Base-by-base conservation (phyloP, 2,329 filamentous ascomycete species). In the Fusarium bactridioides region DNA sequence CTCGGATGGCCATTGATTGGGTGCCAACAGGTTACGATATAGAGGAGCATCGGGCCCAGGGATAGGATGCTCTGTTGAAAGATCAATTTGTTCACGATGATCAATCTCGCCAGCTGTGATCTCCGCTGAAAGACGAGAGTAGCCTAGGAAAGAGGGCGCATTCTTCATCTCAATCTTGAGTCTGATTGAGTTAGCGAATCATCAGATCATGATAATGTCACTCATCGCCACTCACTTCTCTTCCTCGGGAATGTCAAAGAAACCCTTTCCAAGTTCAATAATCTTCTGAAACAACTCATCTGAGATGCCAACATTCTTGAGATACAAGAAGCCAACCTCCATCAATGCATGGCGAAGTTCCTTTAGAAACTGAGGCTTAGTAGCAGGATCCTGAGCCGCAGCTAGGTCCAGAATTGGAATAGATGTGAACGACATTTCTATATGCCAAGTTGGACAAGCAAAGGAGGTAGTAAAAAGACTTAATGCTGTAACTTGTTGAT, bases 301-400 rank as follows among this genome's bases (percentile, higher is more conserved):
- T 10, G 91, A 85, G 56, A 95, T 90, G 27, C 92, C 92, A 5
- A 93, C 91, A 78, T 97, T 94, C 78, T 91, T 92, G 69, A 97
- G 88, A 78, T 97, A 97, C 27, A 97, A 81, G 78, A 97, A 97
- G 4, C 94, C 94, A n/a, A 97, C 93, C 79, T 95, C 92, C 76
- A 97, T 88, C 37, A 97, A 83, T 0, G 93, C 93, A 80, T 92
- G 85, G 21, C 92, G 91, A 37, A 97, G 86, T 60, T 93, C 86
- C 2, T 84, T 81, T 0, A 97, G 87, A 76, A 97, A 96, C 37
- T 83, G 83, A 5, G 92, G 87, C 82, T 96, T 97, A 1, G 92
- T 91, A 10, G 84, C 83, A 23, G 89, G 86, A 74, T 90, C 83
- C 71, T 86, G 84, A 43, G 93, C 92, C 27, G 88, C 84, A 19